Base-by-base conservation (phyloP, 1,139 yeast genomes). In the Taphrina communis region DNA sequence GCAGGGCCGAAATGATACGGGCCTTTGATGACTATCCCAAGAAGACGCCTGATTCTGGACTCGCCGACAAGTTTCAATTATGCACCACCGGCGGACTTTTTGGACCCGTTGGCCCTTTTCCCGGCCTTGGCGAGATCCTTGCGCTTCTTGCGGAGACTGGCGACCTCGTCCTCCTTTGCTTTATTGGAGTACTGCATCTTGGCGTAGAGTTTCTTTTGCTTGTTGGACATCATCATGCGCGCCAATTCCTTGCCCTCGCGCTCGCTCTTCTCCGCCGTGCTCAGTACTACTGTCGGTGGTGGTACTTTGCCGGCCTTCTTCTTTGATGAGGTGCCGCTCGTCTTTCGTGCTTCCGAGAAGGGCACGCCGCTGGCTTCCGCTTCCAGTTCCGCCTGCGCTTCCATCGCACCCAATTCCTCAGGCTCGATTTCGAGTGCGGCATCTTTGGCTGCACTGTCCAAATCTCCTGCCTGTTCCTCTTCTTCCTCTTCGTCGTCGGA, bases 221-320 rank as follows among this genome's bases (percentile, higher is more conserved):
- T 94, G 82, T 92, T 93, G 74, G 95, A 85, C 98, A 94, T 93
- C 99, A 94, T 94, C 78, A 92, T 91, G 85, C 87, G 88, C 82
- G 88, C 89, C 80, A 91, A 84, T 74, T 90, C 96, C 80, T 89
- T 89, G 77, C 88, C 96, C 80, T 89, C 96, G 70, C 87, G 89
- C 72, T 84, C 91, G 71, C 80, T 79, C 70, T 80, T 75, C 72
- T 80, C 82, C 77, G 58, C 66, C 4, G 69, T 60, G 9, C 69
- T 53, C 53, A 57, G 39, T 9, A 51, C 36, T 36, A 61, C 55
- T 17, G 52, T 4, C 31, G 31, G 31, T 25, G 31, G 31, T 4
- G 31, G 31, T 25, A 25, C 31, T 25, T 25, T 25, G 31, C 31
- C 31, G 31, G 4, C 65, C 46, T 70, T 69, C 75, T 78, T 81